These are phyloP conservation scores for Ophiostoma quercus DNA, from an alignment of 2,329 filamentous ascomycete genomes.

Conservation along the genomic window DNA sequence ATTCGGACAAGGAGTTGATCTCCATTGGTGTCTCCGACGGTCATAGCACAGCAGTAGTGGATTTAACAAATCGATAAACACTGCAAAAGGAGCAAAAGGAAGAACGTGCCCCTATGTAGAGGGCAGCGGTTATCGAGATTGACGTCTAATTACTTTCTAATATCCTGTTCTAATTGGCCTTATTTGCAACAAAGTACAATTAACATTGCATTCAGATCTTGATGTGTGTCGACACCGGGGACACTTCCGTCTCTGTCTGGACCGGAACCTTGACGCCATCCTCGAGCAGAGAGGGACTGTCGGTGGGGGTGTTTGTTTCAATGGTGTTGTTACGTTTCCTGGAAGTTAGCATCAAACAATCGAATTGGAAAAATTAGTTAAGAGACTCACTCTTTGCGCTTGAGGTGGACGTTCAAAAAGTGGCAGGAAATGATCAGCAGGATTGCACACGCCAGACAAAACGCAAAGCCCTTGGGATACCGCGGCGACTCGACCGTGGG, in stretches of 20 bases:
- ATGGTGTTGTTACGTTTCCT: background rate
- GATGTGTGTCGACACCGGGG: background rate
- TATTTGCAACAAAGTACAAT: background rate
- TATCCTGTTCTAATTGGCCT: background rate
- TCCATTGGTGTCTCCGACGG: slow-evolving; percentile 1
- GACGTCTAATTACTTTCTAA: background rate
- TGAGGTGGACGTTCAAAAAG: background rate
- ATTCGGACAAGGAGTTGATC: slow-evolving; percentile 1
- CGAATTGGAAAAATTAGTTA: background rate
- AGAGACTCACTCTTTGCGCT: background rate
- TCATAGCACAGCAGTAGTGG: background rate
- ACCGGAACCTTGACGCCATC: background rate
- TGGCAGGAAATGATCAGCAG: background rate
- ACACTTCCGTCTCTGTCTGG: background rate
- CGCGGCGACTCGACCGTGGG: slow-evolving; percentile 41
- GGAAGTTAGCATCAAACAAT: background rate
- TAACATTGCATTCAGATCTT: background rate
- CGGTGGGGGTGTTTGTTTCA: background rate
- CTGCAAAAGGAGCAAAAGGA: no score
- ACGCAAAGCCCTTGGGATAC: slow-evolving; percentile 40
- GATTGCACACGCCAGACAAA: slow-evolving; percentile 5
- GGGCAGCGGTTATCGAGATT: background rate
- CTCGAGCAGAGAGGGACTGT: background rate
- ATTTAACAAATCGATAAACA: background rate
- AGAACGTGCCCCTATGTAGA: background rate